Percentiles rank a stretch among this genome's conserved stretches.
These are phyloP conservation scores for Wallacemonas sp. DNA, from an alignment of 208 protist genomes.

Conservation along the genomic window DNA sequence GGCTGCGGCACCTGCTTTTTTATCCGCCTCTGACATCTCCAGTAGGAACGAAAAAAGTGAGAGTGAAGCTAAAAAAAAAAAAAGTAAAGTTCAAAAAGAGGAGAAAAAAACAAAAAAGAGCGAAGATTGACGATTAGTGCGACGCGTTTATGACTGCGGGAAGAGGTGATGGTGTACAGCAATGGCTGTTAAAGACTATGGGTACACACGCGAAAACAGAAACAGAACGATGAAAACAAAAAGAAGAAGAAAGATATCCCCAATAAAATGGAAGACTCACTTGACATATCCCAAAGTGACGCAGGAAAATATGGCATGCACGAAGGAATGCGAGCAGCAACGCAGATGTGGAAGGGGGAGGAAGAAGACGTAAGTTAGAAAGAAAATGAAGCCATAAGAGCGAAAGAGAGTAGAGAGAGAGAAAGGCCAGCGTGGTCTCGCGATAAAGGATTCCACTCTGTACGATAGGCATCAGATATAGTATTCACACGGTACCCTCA, in stretches of 20 bases:
- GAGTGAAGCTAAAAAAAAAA: neutral
- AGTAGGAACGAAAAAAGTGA: neutral
- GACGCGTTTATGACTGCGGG: no score
- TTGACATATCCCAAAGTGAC: neutral
- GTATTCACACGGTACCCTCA: no score
- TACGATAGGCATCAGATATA: no score
- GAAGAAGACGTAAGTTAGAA: neutral
- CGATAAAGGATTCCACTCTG: no score
- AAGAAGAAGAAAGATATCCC: no score
- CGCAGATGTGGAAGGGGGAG: neutral
- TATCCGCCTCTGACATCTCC: neutral
- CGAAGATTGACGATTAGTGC: no score
- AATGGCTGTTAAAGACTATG: no score
- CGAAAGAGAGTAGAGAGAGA: no score
- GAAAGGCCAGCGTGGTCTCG: no score
- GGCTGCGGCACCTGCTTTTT: neutral
- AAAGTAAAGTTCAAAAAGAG: neutral
- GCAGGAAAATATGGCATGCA: neutral
- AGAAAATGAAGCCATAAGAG: neutral
- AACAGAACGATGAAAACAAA: neutral
- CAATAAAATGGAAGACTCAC: neutral
- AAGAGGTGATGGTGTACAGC: no score
- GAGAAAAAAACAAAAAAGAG: neutral
- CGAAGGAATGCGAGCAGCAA: no score
- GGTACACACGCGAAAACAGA: no score